Percentiles rank a stretch among this genome's conserved stretches.
phyloP scores from a whole-genome alignment of 306 rosid genomes.

The Corylus americana region DNA sequence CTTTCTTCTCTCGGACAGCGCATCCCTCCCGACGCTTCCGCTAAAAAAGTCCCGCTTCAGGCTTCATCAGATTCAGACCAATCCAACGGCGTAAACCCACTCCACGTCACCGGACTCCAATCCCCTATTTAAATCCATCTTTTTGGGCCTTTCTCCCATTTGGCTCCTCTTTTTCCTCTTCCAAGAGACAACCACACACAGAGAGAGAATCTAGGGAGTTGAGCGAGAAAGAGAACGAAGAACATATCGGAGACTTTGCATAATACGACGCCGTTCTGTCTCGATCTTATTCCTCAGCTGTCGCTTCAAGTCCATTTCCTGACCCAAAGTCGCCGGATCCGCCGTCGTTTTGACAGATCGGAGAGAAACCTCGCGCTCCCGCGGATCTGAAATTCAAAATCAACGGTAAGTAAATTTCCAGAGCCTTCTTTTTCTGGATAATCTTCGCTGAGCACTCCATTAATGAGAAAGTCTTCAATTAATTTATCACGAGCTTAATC shows the following conservation, averaged over 20 bases:
- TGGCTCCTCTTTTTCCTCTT: neutral
- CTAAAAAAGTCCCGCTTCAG: neutral
- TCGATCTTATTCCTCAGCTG: constrained; percentile 8
- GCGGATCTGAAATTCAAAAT: neutral
- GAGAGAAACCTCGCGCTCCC: neutral
- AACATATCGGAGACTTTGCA: constrained; percentile 10
- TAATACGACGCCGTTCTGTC: constrained; percentile 4
- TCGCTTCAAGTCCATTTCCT: neutral
- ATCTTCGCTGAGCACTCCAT: neutral
- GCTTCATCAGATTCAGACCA: constrained; percentile 7
- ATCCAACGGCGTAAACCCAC: constrained; percentile 4
- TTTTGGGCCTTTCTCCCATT: neutral
- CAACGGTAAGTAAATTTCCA: neutral
- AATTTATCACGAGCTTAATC: neutral
- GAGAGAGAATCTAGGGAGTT: neutral
- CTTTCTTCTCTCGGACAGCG: neutral
- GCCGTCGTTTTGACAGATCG: constrained; percentile 19
- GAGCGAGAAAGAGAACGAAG: neutral
- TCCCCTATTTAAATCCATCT: constrained; percentile 13
- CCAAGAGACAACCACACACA: neutral
- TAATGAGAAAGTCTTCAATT: neutral
- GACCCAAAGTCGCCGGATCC: neutral
- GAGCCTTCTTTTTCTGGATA: neutral
- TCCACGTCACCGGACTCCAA: constrained; percentile 25
- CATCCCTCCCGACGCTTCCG: neutral